These are phyloP conservation scores for Cystobasidium pallidum DNA, from an alignment of 1,284 basidiomycete species.

Conservation along the genomic window DNA sequence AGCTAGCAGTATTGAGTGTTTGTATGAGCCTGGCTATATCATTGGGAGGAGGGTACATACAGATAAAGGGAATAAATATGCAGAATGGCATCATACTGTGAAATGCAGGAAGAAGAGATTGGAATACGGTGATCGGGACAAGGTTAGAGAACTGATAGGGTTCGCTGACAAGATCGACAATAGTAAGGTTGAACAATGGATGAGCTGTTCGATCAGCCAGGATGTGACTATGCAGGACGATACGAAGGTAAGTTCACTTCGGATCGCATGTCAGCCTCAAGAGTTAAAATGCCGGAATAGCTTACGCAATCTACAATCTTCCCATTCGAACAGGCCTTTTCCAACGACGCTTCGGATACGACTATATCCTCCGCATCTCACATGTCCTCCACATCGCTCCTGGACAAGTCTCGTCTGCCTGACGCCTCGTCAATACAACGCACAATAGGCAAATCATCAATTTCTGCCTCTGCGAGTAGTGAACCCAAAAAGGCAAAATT, in stretches of 20 bases:
- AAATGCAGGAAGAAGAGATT: slow-evolving; percentile 23
- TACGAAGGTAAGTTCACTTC: slow-evolving; percentile 12
- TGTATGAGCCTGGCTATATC: slow-evolving; percentile 18
- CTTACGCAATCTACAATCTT: no score
- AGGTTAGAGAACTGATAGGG: slow-evolving; percentile 32
- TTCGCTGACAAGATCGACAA: not conserved
- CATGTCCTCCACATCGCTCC: slow-evolving; percentile 15
- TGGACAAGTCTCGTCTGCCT: not conserved
- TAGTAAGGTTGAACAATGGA: not conserved
- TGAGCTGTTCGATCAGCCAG: not conserved
- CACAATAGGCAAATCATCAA: not conserved
- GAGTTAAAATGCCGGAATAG: no score
- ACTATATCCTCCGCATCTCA: not conserved
- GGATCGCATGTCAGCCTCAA: no score
- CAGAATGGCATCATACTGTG: slow-evolving; percentile 38
- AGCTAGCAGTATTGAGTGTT: slow-evolving; percentile 10
- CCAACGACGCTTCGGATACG: slow-evolving; percentile 1
- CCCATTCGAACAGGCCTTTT: not conserved
- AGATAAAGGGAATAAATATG: slow-evolving; percentile 35
- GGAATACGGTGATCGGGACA: slow-evolving; percentile 12
- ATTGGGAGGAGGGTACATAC: slow-evolving; percentile 1
- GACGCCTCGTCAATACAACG: no score
- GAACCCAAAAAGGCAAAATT: slow-evolving; percentile 28
- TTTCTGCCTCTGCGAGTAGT: not conserved
- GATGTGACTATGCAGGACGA: slow-evolving; percentile 10